Conservation (phyloP, 1,284 basidiomycete genomes). For the Amylostereum areolatum region DNA sequence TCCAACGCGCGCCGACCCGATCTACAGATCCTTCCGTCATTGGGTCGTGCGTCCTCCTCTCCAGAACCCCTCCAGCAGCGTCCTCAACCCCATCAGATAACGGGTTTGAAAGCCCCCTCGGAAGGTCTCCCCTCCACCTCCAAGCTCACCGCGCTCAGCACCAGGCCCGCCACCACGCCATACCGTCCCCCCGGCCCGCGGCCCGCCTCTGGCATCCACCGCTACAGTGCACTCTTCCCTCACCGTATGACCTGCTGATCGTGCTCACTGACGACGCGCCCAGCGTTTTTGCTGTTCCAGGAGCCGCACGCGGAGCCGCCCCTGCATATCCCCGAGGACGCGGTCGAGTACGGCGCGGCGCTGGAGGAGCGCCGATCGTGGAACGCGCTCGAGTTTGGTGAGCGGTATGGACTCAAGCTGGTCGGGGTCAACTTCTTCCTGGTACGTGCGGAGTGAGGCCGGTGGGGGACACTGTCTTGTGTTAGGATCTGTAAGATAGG, state of each 20-base stretch:
- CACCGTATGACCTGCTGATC: not conserved
- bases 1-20: constrained; percentile 48
- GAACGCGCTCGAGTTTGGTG: constrained; percentile 48
- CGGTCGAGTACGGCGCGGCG: constrained; percentile 39
- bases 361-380: constrained; percentile 46
- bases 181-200: constrained; percentile 56
- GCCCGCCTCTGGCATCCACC: constrained; percentile 48
- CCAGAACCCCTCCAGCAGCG: no score
- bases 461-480: no score
- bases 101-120: constrained; percentile 45
- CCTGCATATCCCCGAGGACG: constrained; percentile 37
- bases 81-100: constrained; percentile 32
- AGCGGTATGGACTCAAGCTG: constrained; percentile 45
- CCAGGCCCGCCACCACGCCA: constrained; percentile 43
- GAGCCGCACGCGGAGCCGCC: constrained; percentile 38
- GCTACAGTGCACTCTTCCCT: constrained; percentile 41
- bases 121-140: constrained; percentile 25
- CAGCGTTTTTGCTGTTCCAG: constrained; percentile 56
- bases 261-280: not conserved
- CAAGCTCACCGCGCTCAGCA: constrained; percentile 35
- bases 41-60: constrained; percentile 47
- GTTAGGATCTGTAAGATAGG: no score
- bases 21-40: constrained; percentile 55
- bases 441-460: constrained; percentile 6
- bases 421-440: constrained; percentile 56